These are phyloP conservation scores for Isabelozyma pseudorhagii DNA, from an alignment of 805 yeast species.

Conservation along the genomic window DNA sequence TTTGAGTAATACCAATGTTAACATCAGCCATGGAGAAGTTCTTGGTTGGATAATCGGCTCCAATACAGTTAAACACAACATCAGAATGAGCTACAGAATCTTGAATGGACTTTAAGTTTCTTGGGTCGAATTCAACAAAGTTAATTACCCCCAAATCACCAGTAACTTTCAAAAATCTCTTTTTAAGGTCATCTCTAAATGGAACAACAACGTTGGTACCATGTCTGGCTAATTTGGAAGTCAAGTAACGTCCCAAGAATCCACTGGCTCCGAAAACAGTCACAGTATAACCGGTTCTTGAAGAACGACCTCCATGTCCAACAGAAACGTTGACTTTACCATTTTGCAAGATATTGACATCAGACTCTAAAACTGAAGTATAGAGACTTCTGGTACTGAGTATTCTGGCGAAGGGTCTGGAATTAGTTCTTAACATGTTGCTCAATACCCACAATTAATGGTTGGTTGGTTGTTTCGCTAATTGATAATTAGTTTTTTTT, in stretches of 20 bases:
- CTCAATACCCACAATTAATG: background rate
- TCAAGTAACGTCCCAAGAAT: conserved; percentile 69
- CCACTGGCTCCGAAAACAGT: conserved; percentile 86
- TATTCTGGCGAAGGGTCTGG: conserved; percentile 11
- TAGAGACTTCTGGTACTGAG: conserved; percentile 29
- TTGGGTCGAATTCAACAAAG: conserved; percentile 76
- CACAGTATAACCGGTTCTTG: conserved; percentile 84
- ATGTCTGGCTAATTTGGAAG: conserved; percentile 72
- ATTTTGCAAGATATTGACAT: conserved; percentile 65
- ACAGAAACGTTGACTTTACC: conserved; percentile 72
- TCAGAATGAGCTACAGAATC: conserved; percentile 78
- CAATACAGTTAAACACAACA: conserved; percentile 76
- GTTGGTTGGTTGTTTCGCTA: background rate
- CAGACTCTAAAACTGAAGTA: conserved; percentile 46
- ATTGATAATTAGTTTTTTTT: background rate
- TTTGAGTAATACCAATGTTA: conserved; percentile 72
- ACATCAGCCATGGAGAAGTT: conserved; percentile 82
- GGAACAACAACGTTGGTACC: conserved; percentile 79
- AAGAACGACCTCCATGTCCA: conserved; percentile 80
- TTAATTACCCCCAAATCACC: conserved; percentile 89
- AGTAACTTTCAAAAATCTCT: conserved; percentile 72
- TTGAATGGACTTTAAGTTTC: conserved; percentile 73
- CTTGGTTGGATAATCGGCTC: conserved; percentile 73
- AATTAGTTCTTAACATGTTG: conserved; percentile 24
- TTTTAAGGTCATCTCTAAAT: conserved; percentile 75